Evolutionary conservation across 2,329 filamentous ascomycete species (phyloP), one percentile per base, ranked within the genome.

Genomic region (Shiraia sp.): DNA sequence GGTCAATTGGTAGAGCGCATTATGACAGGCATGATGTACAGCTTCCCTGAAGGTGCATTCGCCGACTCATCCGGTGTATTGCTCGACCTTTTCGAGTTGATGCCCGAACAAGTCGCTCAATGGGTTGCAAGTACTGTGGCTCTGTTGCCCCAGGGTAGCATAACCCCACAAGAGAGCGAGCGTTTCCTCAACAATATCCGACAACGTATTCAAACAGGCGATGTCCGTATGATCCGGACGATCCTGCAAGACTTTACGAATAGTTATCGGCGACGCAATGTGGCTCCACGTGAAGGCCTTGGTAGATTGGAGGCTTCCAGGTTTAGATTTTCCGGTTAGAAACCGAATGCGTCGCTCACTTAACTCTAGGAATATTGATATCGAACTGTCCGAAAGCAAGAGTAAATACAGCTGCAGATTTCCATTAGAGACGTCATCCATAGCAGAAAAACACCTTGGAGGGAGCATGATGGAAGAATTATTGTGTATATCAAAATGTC

Each of bases 11-110:
- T 93, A 6, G 92, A 96, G 71, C 87, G 91, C 51, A 85, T 95
- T 43, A 79, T 99, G 74, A 93, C 91, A 1, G 93, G 93, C 46
- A 95, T 99, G 91, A 97, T 99, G 92, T 96, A 96, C 68, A 95
- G 87, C 0, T 99, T 99, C 73, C 95, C 93, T 0, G 83, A 88
- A 30, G 93, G 97, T 68, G 96, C 91, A 72, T 95, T 97, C 63
- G 86, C 91, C 0, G 93, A 99, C 65, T 91, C 90, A 12, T 96
- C 90, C 34, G 91, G 90, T 4, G 89, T 96, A n/a, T 74, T 99
- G 37, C 82, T 99, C 46, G 85, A 86, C 3, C 78, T 97, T 51
- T 96, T 99, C 65, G 87, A 96, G 67, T 75, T 97, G 28, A 76
- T 95, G 63, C 93, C 93, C 0, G 76, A 82, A 39, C 81, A 93